Evolutionary conservation across 2,329 filamentous ascomycete species (phyloP), one percentile per base, ranked within the genome.

Genomic region (Trichoderma sp.): DNA sequence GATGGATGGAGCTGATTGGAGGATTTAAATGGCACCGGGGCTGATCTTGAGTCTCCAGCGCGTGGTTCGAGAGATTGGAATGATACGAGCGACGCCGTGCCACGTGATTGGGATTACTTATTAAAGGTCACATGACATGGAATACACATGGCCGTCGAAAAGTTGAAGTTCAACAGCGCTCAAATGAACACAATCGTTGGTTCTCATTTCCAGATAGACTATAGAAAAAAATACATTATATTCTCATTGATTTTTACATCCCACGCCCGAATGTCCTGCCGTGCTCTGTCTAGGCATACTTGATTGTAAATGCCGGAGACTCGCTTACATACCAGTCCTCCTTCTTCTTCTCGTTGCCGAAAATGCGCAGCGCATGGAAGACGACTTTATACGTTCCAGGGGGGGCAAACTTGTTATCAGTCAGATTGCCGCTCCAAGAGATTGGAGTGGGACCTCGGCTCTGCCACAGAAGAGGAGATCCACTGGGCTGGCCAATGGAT

Each of bases 331-430:
- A 85, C 76, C 85, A 88, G 60, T 88, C 83, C 4, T 75, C 76
- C 2, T 77, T 70, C 68, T 82, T 78, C 16, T 77, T 75, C 40
- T 77, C 75, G 68, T 88, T 79, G 5, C 86, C 86, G 73, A 84
- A 86, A 70, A 88, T 81, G 70, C 81, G 81, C 71, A 88, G 75
- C 2, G 85, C 83, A 68, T 81, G 81, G 35, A 87, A 78, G 1
- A 79, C 78, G 61, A 88, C 78, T 75, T 82, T 83, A 76, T 88
- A 88, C 33, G 74, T 73, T 13, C 86, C 86, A 0, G 80, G 78
- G 0, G 84, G 82, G 1, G 81, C 85, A 70, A 83, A 86, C 1
- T 73, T 78, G 16, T 84, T 85, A 11, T 83, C 80, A 0, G 78
- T 77, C 5, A 88, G 76, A 64, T 78, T 76, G 14, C 86, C 86